Evolutionary conservation across 768 basidiomycete species (phyloP).

Genomic region (Boletus bicolor): DNA sequence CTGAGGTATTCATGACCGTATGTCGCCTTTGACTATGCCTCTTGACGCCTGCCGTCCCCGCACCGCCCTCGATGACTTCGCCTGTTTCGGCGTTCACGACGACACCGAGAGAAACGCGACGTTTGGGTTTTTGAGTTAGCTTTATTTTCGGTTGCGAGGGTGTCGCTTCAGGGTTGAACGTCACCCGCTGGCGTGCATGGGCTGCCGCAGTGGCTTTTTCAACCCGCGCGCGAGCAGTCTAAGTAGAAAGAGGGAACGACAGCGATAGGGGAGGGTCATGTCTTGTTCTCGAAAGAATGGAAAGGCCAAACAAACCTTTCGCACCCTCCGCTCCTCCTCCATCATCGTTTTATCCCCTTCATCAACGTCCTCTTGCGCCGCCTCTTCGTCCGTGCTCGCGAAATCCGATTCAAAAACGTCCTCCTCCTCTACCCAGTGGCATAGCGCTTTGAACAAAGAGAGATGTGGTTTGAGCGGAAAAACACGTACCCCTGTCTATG

Average conservation of each 20-base stretch:
- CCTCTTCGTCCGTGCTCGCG: slow-evolving; percentile 76
- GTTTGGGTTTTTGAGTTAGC: slow-evolving; percentile 30
- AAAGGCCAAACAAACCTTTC: slow-evolving; percentile 14
- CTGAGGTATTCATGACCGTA: slow-evolving; percentile 69
- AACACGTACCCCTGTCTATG: slow-evolving; percentile 53
- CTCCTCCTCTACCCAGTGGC: slow-evolving; percentile 59
- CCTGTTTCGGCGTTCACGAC: slow-evolving; percentile 61
- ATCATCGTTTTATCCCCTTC: slow-evolving; percentile 53
- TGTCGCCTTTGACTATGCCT: slow-evolving; percentile 65
- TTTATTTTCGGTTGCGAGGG: slow-evolving; percentile 29
- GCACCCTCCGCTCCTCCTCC: slow-evolving; percentile 57
- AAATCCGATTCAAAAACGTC: slow-evolving; percentile 84
- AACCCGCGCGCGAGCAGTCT: slow-evolving; percentile 55
- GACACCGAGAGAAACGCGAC: slow-evolving; percentile 54
- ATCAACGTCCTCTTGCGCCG: slow-evolving; percentile 48
- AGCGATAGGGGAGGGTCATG: too few relatives aligned
- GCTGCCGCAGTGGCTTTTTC: slow-evolving; percentile 66
- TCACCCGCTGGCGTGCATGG: slow-evolving; percentile 61
- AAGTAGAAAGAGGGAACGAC: background rate
- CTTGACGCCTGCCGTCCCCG: slow-evolving; percentile 23
- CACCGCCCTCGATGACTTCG: slow-evolving; percentile 42
- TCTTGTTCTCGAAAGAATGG: background rate
- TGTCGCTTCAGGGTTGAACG: slow-evolving; percentile 58
- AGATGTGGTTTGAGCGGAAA: too few relatives aligned
- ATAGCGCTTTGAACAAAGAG: background rate